These are phyloP conservation scores for Boechera stricta DNA, from an alignment of 345 rosid species.

Conservation along the genomic window DNA sequence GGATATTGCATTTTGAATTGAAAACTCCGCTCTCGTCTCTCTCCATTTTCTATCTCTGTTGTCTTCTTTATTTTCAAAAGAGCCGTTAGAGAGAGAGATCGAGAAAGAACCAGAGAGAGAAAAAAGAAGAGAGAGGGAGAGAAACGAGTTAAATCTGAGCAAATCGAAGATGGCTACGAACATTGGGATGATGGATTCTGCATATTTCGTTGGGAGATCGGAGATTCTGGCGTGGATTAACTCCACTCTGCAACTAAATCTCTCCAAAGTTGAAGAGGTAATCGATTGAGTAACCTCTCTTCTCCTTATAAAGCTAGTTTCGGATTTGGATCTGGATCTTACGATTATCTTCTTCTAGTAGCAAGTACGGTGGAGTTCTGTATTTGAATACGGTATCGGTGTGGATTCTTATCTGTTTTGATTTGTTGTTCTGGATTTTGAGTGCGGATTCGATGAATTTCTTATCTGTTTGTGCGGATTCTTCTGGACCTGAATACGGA, in stretches of 20 bases:
- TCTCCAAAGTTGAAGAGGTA: slow-evolving; percentile 99
- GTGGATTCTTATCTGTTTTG: neutral
- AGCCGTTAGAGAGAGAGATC: slow-evolving; percentile 47
- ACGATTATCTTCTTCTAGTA: neutral
- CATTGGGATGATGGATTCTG: slow-evolving; percentile 93
- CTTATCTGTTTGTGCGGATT: slow-evolving; percentile 3
- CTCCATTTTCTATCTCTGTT: slow-evolving; percentile 40
- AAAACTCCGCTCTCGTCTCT: slow-evolving; percentile 41
- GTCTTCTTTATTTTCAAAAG: slow-evolving; percentile 51
- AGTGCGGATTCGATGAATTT: neutral
- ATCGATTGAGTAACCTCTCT: neutral
- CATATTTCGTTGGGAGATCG: slow-evolving; percentile 95
- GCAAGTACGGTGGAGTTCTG: neutral
- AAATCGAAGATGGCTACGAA: slow-evolving; percentile 64
- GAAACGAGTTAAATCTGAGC: slow-evolving; percentile 20
- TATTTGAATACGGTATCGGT: too few species aligned
- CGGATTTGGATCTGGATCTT: slow-evolving; percentile 7
- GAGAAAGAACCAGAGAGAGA: slow-evolving; percentile 6
- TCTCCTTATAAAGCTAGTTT: neutral
- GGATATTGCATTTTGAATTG: slow-evolving; percentile 47
- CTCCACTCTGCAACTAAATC: slow-evolving; percentile 82
- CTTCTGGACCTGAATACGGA: slow-evolving; percentile 26
- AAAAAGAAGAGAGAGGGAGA: neutral
- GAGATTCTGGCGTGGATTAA: slow-evolving; percentile 98
- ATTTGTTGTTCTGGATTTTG: neutral